A percentile compares a stretch with the other conserved stretches of the same genome.
Evolutionary conservation across 148 eudicot species (phyloP).

Genomic region (Rhododendron williamsianum): DNA sequence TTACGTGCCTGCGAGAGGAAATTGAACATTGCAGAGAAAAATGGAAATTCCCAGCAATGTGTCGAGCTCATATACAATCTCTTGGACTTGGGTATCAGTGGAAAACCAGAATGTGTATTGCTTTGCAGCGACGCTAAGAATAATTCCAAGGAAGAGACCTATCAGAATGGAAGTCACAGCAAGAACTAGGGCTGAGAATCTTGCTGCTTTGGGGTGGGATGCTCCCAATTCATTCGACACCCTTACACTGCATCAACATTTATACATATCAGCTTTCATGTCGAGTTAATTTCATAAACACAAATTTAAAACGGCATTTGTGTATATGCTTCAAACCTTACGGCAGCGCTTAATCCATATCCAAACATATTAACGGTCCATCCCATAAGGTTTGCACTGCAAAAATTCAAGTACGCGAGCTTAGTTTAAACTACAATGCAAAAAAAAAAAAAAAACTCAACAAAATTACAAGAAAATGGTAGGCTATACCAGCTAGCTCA

Average conservation of each 20-base stretch:
- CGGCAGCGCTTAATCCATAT: slow-evolving; percentile 45
- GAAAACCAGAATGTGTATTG: slow-evolving; percentile 37
- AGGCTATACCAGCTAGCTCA: not conserved
- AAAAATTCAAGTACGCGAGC: not conserved
- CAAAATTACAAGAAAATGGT: not conserved
- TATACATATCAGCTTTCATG: not conserved
- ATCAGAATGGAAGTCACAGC: slow-evolving; percentile 21
- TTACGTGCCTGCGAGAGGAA: slow-evolving; percentile 35
- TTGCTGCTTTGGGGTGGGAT: slow-evolving; percentile 37
- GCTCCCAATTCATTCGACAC: slow-evolving; percentile 60
- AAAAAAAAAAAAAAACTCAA: not conserved
- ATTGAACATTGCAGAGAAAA: slow-evolving; percentile 6
- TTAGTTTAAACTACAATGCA: not conserved
- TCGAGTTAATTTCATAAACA: too few species aligned
- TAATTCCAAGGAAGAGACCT: slow-evolving; percentile 23
- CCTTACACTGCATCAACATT: slow-evolving; percentile 33
- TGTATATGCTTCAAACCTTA: slow-evolving; percentile 27
- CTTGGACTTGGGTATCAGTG: slow-evolving; percentile 26
- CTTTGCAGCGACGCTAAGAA: slow-evolving; percentile 18
- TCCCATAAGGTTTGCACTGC: slow-evolving; percentile 48
- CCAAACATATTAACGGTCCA: slow-evolving; percentile 37
- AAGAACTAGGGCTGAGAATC: slow-evolving; percentile 38
- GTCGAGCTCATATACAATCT: slow-evolving; percentile 30
- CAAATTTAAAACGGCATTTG: too few species aligned
- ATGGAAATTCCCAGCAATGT: slow-evolving; percentile 39